A percentile compares a stretch with the other conserved stretches of the same genome.
Conservation (phyloP, 352 stramenopile species). For the Pythium biforme region DNA sequence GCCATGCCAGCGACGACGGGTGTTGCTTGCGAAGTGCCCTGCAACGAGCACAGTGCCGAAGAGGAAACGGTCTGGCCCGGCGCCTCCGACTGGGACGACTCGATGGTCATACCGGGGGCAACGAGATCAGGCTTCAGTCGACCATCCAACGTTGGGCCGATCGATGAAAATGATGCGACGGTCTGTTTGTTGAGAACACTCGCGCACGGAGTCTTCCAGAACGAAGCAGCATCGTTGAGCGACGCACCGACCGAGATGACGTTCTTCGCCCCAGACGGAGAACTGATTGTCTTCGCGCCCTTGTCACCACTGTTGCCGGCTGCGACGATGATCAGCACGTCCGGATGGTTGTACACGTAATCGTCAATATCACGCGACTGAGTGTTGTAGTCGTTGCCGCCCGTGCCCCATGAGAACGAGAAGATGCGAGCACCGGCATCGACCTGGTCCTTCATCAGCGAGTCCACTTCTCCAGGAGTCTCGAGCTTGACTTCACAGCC, state of each 20-base stretch:
- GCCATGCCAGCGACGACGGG: constrained; percentile 78
- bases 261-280: constrained; percentile 81
- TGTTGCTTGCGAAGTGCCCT: constrained; percentile 84
- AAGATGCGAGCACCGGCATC: constrained; percentile 56
- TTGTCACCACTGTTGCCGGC: constrained; percentile 80
- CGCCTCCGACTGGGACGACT: constrained; percentile 57
- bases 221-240: constrained; percentile 52
- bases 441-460: constrained; percentile 60
- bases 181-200: constrained; percentile 61
- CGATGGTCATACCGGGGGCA: constrained; percentile 67
- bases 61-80: constrained; percentile 45
- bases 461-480: constrained; percentile 42
- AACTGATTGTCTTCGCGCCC: constrained; percentile 56
- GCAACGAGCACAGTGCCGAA: constrained; percentile 39
- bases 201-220: constrained; percentile 45
- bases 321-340: constrained; percentile 78
- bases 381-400: constrained; percentile 59
- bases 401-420: constrained; percentile 70
- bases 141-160: constrained; percentile 63
- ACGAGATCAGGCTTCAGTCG: constrained; percentile 82
- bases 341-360: constrained; percentile 77
- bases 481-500: constrained; percentile 45
- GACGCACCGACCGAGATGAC: constrained; percentile 77
- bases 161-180: constrained; percentile 68
- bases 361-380: constrained; percentile 58